Evolutionary conservation across 78 protist species (phyloP), one percentile per base, ranked within the genome.

Genomic region (Dictyostelium citrinum): DNA sequence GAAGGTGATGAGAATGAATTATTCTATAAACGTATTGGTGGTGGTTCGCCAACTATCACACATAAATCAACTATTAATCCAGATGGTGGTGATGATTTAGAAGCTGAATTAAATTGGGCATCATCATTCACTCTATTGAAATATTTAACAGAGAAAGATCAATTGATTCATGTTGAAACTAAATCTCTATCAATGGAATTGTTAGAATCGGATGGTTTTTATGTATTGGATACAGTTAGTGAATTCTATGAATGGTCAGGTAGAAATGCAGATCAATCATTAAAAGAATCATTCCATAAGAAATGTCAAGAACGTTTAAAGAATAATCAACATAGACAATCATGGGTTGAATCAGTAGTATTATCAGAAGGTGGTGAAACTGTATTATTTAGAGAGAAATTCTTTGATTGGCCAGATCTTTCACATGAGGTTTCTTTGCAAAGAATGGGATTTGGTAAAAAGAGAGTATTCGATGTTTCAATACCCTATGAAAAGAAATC

Each of bases 341-440:
- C 80, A 2, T 86, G 92, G 92, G 92, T 86, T 24, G 83, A 76
- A 29, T 37, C 74, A 9, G 58, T 86, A 16, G 64, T 86, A 2
- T 16, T 68, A 16, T 86, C 95, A 22, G 95, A 91, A 68, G 95
- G 95, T 80, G 95, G 95, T 24, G 95, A 91, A 39, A 46, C 90
- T 17, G 95, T 91, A 6, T 43, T 91, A 39, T 91, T 91, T 45
- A 12, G 95, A 6, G 95, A 91, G 33, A 91, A 91, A 85, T 91
- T 72, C 46, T 75, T 33, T 58, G 95, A 91, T 55, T 91, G 95
- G 95, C 95, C 95, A 12, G 95, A 86, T 29, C 84, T 86, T 46
- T 55, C 76, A n/a, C 92, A 86, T 35, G 84, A 86, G 17, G 84
- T 86, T 12, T 86, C 92, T 8, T 22, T 86, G 6, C 24, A 29